Conservation (phyloP, 2,329 filamentous ascomycete species). For the Aspergillus nomiae region DNA sequence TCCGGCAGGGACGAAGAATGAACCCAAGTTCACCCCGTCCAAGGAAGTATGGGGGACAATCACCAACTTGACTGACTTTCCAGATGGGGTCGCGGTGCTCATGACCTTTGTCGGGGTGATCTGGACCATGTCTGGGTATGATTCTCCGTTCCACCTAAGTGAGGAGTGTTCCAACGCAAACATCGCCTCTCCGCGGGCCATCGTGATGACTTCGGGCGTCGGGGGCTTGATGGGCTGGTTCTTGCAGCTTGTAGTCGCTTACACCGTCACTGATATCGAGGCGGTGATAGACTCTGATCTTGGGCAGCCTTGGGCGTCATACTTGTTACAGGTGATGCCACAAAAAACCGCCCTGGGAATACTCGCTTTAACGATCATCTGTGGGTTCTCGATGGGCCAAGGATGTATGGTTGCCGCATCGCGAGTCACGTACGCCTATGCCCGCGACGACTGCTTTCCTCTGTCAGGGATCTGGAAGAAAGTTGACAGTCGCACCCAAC, state of each 20-base stretch:
- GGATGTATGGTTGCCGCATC: constrained; percentile 70
- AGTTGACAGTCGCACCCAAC: constrained; percentile 65
- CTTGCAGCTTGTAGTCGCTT: constrained; percentile 72
- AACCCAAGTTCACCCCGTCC: constrained; percentile 61
- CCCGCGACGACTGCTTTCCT: constrained; percentile 71
- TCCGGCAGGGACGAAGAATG: constrained; percentile 60
- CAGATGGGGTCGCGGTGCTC: constrained; percentile 66
- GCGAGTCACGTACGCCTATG: constrained; percentile 72
- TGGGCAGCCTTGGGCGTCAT: constrained; percentile 71
- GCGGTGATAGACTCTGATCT: constrained; percentile 62
- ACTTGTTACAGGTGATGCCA: constrained; percentile 66
- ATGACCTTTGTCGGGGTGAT: constrained; percentile 73
- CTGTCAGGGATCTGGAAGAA: constrained; percentile 59
- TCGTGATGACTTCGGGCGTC: constrained; percentile 67
- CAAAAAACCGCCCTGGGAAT: constrained; percentile 63
- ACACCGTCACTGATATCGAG: constrained; percentile 67
- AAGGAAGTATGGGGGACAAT: constrained; percentile 67
- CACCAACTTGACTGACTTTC: constrained; percentile 67
- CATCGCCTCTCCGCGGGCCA: constrained; percentile 69
- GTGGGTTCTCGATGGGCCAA: constrained; percentile 72
- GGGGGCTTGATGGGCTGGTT: constrained; percentile 72
- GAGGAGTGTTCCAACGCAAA: constrained; percentile 76
- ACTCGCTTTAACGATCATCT: constrained; percentile 67
- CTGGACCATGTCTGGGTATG: constrained; percentile 70
- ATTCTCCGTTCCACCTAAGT: constrained; percentile 70